Evolutionary conservation across 306 rosid genomes (phyloP).

Genomic region (Acacia confusa): DNA sequence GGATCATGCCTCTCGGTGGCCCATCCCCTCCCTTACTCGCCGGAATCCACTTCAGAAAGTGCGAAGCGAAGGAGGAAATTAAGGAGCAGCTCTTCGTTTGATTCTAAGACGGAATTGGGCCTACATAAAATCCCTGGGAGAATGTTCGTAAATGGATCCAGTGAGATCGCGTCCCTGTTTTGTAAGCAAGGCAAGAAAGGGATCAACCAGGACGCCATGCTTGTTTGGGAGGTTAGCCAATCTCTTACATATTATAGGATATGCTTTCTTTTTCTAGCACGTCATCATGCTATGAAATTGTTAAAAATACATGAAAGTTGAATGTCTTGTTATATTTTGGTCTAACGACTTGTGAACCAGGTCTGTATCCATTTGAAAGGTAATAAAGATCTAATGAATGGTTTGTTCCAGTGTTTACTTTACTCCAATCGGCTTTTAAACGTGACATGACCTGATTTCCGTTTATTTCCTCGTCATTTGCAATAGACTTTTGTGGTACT

Average conservation of each 20-base stretch:
- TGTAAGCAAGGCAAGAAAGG: conserved; percentile 74
- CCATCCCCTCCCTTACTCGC: conserved; percentile 40
- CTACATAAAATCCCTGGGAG: conserved; percentile 65
- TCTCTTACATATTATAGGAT: conserved; percentile 16
- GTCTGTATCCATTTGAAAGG: neutral
- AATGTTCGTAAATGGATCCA: conserved; percentile 63
- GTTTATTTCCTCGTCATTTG: neutral
- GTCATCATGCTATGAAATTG: neutral
- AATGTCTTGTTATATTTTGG: neutral
- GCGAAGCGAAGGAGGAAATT: conserved; percentile 53
- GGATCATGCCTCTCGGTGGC: conserved; percentile 69
- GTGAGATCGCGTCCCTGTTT: conserved; percentile 57
- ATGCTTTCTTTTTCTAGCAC: conserved; percentile 8
- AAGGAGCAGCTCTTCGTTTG: conserved; percentile 39
- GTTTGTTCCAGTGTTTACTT: neutral
- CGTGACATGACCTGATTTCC: neutral
- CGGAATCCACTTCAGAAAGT: conserved; percentile 37
- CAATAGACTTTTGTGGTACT: neutral
- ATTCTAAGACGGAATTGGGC: conserved; percentile 41
- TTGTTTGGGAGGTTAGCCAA: conserved; percentile 84
- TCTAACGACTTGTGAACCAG: neutral
- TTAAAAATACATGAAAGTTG: neutral
- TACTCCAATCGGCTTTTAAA: neutral
- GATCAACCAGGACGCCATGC: conserved; percentile 84
- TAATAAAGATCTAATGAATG: conserved; percentile 2